Evolutionary conservation across 192 early-diverging fungal genomes (phyloP).

Genomic region (Blastocladiella britannica): DNA sequence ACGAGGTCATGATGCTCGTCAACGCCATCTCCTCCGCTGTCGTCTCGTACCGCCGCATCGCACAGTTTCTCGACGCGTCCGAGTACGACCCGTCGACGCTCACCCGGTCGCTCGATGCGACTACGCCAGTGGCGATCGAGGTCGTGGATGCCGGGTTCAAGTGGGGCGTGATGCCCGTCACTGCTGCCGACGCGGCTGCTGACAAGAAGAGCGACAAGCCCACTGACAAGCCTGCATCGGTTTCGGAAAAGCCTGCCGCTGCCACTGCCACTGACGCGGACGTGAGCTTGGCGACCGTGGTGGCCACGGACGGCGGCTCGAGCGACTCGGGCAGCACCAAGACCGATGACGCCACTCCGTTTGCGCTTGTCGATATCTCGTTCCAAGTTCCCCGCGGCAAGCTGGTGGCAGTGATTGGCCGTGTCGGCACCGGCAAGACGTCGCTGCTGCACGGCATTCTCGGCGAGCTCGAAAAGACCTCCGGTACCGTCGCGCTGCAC

Average conservation of each 20-base stretch:
- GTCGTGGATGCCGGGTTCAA: not conserved
- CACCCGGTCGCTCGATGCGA: not conserved
- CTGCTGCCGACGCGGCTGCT: too few species aligned
- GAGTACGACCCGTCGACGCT: conserved; percentile 18
- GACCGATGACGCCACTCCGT: too few species aligned
- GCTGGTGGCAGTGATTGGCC: conserved; percentile 6
- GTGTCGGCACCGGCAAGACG: conserved; percentile 11
- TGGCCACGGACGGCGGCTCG: too few species aligned
- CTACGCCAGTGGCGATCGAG: not conserved
- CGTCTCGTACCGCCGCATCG: conserved; percentile 16
- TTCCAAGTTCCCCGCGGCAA: conserved; percentile 10
- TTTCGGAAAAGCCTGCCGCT: too few species aligned
- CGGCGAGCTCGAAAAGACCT: conserved; percentile 8
- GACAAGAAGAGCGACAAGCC: not conserved
- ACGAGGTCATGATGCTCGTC: conserved; percentile 13
- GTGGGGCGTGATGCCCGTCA: too few species aligned
- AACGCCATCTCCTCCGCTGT: conserved; percentile 13
- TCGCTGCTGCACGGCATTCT: conserved; percentile 10
- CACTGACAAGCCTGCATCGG: too few species aligned
- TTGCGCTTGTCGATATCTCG: too few species aligned
- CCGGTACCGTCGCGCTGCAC: not conserved
- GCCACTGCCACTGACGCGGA: too few species aligned
- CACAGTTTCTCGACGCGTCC: conserved; percentile 11
- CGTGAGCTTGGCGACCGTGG: conserved; percentile 7
- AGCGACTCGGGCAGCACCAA: too few species aligned